These are phyloP conservation scores for Pseudodiploospora longispora DNA, from an alignment of 2,329 filamentous ascomycete genomes.

Conservation along the genomic window DNA sequence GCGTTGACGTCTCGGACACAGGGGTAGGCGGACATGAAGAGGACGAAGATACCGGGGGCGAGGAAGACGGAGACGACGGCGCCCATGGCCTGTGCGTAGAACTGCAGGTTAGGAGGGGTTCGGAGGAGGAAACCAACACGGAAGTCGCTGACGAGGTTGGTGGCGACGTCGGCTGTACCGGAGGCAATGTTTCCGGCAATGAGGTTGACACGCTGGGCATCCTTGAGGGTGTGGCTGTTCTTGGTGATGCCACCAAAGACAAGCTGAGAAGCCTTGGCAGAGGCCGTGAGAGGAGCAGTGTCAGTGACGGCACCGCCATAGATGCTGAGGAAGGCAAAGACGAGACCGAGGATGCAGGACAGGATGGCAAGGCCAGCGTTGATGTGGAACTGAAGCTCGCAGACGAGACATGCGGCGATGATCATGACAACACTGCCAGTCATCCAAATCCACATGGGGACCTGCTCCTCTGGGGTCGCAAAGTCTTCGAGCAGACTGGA, in stretches of 20 bases:
- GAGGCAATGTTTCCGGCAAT: slow-evolving; percentile 52
- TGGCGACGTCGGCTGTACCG: slow-evolving; percentile 46
- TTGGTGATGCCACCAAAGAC: slow-evolving; percentile 58
- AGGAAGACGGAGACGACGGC: slow-evolving; percentile 58
- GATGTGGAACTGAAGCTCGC: slow-evolving; percentile 45
- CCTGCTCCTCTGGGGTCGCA: slow-evolving; percentile 34
- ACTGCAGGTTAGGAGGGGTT: slow-evolving; percentile 58
- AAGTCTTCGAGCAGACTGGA: slow-evolving; percentile 30
- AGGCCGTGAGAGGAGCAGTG: slow-evolving; percentile 56
- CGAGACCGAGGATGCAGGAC: slow-evolving; percentile 45
- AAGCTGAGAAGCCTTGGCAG: slow-evolving; percentile 61
- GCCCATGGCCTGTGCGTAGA: slow-evolving; percentile 56
- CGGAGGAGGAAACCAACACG: slow-evolving; percentile 59
- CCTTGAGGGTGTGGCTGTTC: slow-evolving; percentile 38
- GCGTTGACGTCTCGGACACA: slow-evolving; percentile 48
- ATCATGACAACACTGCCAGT: slow-evolving; percentile 39
- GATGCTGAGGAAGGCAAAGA: slow-evolving; percentile 49
- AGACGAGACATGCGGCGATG: slow-evolving; percentile 44
- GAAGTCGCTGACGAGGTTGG: slow-evolving; percentile 53
- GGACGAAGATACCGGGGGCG: slow-evolving; percentile 58
- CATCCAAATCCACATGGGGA: slow-evolving; percentile 47
- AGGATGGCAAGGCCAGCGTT: slow-evolving; percentile 48
- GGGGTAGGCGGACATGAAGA: slow-evolving; percentile 61
- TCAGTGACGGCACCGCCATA: slow-evolving; percentile 46
- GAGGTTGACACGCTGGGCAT: slow-evolving; percentile 57